phyloP scores from a whole-genome alignment of 169 alveolate species.

The Cryptosporidium tyzzeri region DNA sequence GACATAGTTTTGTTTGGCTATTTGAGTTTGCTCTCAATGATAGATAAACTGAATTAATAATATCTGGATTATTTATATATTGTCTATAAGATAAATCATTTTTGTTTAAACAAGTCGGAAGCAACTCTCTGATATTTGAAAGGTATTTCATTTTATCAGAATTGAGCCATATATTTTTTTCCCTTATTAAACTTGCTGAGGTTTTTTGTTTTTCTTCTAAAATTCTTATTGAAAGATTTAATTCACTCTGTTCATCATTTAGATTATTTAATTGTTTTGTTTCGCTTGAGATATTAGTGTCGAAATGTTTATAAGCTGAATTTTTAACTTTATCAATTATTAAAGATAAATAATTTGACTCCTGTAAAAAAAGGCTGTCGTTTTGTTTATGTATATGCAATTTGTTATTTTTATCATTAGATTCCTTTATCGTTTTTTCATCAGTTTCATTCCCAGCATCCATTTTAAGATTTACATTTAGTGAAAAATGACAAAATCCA shows the following conservation, averaged over 20 bases:
- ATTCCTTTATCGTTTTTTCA: background rate
- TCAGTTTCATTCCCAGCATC: background rate
- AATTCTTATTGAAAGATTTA: background rate
- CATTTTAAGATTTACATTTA: background rate
- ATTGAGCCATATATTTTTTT: conserved; percentile 12
- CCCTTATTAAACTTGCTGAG: background rate
- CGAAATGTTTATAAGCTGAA: background rate
- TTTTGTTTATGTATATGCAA: background rate
- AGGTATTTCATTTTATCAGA: background rate
- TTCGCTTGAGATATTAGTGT: background rate
- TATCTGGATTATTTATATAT: conserved; percentile 55
- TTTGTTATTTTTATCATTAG: too few relatives aligned
- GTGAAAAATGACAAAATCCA: conserved; percentile 27
- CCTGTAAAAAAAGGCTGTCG: background rate
- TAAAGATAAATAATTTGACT: conserved; percentile 2
- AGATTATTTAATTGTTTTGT: background rate
- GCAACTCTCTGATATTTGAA: background rate
- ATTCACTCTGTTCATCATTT: background rate
- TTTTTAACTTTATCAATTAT: background rate
- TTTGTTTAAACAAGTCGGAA: background rate
- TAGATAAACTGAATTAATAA: conserved; percentile 34
- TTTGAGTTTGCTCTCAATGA: conserved; percentile 6
- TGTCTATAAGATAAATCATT: conserved; percentile 25
- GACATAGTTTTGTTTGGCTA: background rate
- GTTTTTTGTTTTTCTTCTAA: background rate